Evolutionary conservation across 768 basidiomycete genomes (phyloP).

Genomic region (Hirschioporus abietinus): DNA sequence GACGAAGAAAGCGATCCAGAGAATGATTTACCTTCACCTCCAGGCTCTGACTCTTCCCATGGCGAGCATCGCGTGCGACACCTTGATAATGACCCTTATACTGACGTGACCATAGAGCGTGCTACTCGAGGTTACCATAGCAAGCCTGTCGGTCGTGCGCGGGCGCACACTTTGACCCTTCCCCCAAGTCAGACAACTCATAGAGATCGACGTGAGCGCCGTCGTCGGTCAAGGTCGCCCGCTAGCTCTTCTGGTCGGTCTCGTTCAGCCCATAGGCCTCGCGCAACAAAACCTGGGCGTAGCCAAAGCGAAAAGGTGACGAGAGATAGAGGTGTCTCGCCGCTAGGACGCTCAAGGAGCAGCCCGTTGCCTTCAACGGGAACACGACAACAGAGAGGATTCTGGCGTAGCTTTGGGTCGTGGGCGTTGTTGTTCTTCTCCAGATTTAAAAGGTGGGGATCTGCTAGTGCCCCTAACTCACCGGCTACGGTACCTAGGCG

Average conservation of each 20-base stretch:
- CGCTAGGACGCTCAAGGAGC: not conserved
- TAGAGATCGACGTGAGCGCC: not conserved
- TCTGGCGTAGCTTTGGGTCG: not conserved
- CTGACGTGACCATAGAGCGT: constrained; percentile 1
- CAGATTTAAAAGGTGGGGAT: not conserved
- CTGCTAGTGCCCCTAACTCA: not conserved
- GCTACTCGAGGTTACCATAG: not conserved
- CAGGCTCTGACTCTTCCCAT: not conserved
- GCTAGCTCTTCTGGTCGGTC: not conserved
- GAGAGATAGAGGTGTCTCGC: not conserved
- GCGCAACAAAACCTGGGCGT: not conserved
- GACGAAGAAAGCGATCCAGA: not conserved
- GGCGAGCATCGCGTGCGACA: not conserved
- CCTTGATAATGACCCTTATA: not conserved
- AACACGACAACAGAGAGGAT: not conserved
- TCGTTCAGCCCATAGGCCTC: not conserved
- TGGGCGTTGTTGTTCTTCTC: not conserved
- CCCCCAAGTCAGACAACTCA: not conserved
- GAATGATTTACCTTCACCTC: not conserved
- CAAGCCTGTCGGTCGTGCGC: not conserved
- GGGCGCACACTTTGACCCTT: not conserved
- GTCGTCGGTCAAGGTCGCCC: not conserved
- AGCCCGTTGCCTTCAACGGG: not conserved
- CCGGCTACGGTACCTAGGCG: not conserved
- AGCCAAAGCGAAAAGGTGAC: not conserved